Conservation (phyloP, 176 grass and related monocot species). For the Alopecurus myosuroides region DNA sequence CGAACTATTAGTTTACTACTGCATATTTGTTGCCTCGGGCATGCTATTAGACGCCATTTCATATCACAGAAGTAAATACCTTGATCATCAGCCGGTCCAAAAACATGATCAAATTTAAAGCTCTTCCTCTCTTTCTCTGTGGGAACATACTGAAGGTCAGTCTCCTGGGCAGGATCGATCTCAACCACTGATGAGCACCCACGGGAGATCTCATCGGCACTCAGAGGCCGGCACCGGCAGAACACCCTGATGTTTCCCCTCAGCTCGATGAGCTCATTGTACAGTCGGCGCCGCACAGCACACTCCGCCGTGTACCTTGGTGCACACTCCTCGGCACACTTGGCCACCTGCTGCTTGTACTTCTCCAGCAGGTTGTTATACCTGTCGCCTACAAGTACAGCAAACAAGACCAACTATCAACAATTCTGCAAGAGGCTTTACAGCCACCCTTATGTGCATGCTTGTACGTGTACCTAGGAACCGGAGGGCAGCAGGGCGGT, state of each 20-base stretch:
- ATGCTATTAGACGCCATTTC: not conserved
- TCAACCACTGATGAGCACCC: constrained; percentile 60
- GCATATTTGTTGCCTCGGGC: not conserved
- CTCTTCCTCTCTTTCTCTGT: constrained; percentile 59
- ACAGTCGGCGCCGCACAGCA: constrained; percentile 48
- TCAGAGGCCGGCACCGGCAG: constrained; percentile 74
- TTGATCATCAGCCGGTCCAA: constrained; percentile 65
- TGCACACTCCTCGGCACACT: constrained; percentile 56
- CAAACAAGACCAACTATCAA: constrained; percentile 6
- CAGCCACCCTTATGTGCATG: not conserved
- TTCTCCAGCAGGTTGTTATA: constrained; percentile 60
- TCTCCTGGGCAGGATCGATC: constrained; percentile 51
- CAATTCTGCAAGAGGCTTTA: not conserved
- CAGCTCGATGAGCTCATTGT: constrained; percentile 85
- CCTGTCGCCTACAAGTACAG: constrained; percentile 47
- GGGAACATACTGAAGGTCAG: constrained; percentile 54
- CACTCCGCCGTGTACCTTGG: constrained; percentile 54
- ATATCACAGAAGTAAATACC: constrained; percentile 29
- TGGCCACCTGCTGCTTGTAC: constrained; percentile 33
- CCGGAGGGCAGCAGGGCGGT: constrained; percentile 39
- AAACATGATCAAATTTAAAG: constrained; percentile 86
- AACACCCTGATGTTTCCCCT: constrained; percentile 95
- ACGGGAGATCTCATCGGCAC: constrained; percentile 52
- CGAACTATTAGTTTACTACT: not conserved
- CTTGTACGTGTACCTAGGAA: constrained; percentile 49